These are phyloP conservation scores for Mycosarcoma mackinlayi DNA, from an alignment of 1,284 basidiomycete species.

Conservation along the genomic window DNA sequence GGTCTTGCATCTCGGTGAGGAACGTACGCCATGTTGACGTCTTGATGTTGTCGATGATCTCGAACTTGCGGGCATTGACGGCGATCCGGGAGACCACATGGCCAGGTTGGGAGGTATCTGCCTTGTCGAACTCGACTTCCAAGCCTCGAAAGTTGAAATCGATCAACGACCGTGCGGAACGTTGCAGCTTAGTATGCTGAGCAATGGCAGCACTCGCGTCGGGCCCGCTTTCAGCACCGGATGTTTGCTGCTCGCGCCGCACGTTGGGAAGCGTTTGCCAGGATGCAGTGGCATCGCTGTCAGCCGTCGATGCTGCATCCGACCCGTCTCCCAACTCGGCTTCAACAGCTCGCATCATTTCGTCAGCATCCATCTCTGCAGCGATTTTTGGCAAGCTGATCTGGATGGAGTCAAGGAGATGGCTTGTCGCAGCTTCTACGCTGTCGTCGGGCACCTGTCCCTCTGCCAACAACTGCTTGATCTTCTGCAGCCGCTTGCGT, in stretches of 20 bases:
- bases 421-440: constrained; percentile 80
- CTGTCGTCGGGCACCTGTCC: constrained; percentile 88
- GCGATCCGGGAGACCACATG: constrained; percentile 48
- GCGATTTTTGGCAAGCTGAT: constrained; percentile 46
- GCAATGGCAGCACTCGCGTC: background rate
- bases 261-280: constrained; percentile 53
- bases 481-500: constrained; percentile 85
- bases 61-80: constrained; percentile 72
- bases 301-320: constrained; percentile 41
- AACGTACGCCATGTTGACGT: constrained; percentile 99
- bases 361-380: constrained; percentile 69
- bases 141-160: constrained; percentile 82
- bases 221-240: background rate
- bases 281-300: constrained; percentile 38
- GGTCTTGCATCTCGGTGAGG: constrained; percentile 73
- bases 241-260: background rate
- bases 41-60: constrained; percentile 96
- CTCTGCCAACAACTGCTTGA: constrained; percentile 89
- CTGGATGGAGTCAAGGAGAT: constrained; percentile 92
- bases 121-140: constrained; percentile 70
- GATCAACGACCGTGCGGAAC: constrained; percentile 82
- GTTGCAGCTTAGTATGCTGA: constrained; percentile 74
- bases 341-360: constrained; percentile 81
- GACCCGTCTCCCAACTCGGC: constrained; percentile 80
- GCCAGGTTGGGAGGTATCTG: constrained; percentile 17